Conservation (phyloP, 1,284 basidiomycete genomes). For the Apiotrichum gamsii region DNA sequence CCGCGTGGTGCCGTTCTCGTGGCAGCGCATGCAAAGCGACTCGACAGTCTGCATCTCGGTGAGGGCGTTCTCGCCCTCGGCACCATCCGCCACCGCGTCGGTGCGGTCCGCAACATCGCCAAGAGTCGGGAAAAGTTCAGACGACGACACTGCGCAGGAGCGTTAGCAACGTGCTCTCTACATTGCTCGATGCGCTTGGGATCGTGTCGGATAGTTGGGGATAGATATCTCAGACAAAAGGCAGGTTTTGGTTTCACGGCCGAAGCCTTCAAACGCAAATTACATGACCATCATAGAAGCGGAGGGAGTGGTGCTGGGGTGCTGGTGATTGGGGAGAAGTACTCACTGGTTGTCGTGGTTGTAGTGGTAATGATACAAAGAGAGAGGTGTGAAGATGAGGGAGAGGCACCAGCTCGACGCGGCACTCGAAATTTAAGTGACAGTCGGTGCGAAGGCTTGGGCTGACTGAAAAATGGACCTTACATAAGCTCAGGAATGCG, state of each 20-base stretch:
- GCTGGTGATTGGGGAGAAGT: not conserved
- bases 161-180: no score
- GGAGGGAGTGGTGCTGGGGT: not conserved
- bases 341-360: constrained; percentile 4
- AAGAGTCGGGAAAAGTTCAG: constrained; percentile 42
- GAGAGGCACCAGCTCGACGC: no score
- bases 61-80: constrained; percentile 53
- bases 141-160: not conserved
- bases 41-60: constrained; percentile 70
- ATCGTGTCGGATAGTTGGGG: not conserved
- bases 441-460: no score
- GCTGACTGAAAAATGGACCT: no score
- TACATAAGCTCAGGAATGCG: no score
- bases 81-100: constrained; percentile 32
- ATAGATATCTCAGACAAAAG: constrained; percentile 37
- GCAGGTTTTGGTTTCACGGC: constrained; percentile 43
- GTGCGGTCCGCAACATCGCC: constrained; percentile 43
- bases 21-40: constrained; percentile 90
- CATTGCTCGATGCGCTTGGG: no score
- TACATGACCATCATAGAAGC: constrained; percentile 41
- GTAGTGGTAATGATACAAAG: not conserved
- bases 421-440: no score
- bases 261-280: constrained; percentile 45
- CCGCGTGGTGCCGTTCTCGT: constrained; percentile 84
- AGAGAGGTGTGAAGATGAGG: no score